Evolutionary conservation across 2,329 filamentous ascomycete genomes (phyloP).

Genomic region (Chaetomiaceae sp.): DNA sequence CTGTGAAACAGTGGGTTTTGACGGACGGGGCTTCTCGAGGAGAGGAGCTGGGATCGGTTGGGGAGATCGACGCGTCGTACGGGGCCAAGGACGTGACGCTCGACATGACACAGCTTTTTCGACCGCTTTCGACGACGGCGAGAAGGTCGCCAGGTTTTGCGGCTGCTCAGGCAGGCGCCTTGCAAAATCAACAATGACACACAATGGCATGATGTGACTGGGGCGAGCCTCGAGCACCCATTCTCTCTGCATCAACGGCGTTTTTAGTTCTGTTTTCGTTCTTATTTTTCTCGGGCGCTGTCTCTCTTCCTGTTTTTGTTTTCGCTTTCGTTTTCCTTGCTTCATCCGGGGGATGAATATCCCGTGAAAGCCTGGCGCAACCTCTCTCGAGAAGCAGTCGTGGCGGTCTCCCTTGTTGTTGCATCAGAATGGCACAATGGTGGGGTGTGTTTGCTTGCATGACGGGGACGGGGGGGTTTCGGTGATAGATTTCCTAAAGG

Average conservation of each 20-base stretch:
- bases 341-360: conserved; percentile 23
- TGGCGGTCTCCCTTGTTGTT: conserved; percentile 30
- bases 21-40: conserved; percentile 59
- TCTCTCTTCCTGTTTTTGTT: conserved; percentile 25
- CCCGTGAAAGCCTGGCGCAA: conserved; percentile 16
- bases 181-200: conserved; percentile 25
- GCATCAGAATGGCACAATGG: conserved; percentile 34
- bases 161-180: conserved; percentile 37
- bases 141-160: conserved; percentile 38
- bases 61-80: conserved; percentile 62
- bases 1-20: conserved; percentile 53
- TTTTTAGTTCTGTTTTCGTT: conserved; percentile 22
- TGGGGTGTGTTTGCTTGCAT: conserved; percentile 32
- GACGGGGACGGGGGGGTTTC: conserved; percentile 27
- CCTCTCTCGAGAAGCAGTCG: neutral
- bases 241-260: conserved; percentile 25
- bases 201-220: conserved; percentile 29
- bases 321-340: conserved; percentile 25
- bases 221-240: conserved; percentile 10
- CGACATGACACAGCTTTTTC: conserved; percentile 67
- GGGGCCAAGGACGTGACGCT: conserved; percentile 58
- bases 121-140: conserved; percentile 46
- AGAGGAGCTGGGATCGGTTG: conserved; percentile 62
- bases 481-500: conserved; percentile 30
- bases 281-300: neutral